These are phyloP conservation scores for Mayamaea pseudoterrestris DNA, from an alignment of 108 stramenopile genomes.

Conservation along the genomic window DNA sequence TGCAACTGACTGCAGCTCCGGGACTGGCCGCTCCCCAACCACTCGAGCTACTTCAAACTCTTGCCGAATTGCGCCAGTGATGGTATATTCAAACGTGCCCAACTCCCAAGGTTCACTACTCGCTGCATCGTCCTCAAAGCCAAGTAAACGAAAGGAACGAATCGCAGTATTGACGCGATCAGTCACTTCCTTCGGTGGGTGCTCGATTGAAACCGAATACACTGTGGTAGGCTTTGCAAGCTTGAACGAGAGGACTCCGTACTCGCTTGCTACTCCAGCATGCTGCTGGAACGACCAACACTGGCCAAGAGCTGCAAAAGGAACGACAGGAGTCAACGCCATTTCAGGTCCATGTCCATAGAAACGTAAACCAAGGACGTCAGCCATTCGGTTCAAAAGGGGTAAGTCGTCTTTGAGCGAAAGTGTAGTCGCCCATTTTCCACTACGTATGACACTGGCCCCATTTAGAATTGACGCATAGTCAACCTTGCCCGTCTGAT, in stretches of 20 bases:
- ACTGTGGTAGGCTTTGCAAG: conserved; percentile 34
- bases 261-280: conserved; percentile 19
- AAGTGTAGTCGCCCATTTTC: conserved; percentile 45
- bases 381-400: conserved; percentile 48
- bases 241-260: conserved; percentile 49
- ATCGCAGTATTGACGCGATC: conserved; percentile 28
- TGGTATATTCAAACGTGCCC: conserved; percentile 43
- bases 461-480: conserved; percentile 49
- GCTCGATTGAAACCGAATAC: conserved; percentile 46
- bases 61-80: conserved; percentile 18
- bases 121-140: conserved; percentile 46
- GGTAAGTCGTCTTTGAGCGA: conserved; percentile 55
- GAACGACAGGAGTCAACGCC: conserved; percentile 53
- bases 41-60: conserved; percentile 37
- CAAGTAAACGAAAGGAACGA: conserved; percentile 45
- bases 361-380: conserved; percentile 35
- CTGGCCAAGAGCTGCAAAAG: conserved; percentile 45
- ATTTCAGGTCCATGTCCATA: conserved; percentile 75
- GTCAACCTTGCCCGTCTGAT: conserved; percentile 53
- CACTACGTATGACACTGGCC: conserved; percentile 40
- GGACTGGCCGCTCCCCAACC: conserved; percentile 27
- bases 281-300: conserved; percentile 64
- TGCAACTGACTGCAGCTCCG: conserved; percentile 44
- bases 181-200: conserved; percentile 27
- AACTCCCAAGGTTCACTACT: conserved; percentile 35